Conservation (phyloP, 768 basidiomycete genomes). For the Amanita molliuscula region DNA sequence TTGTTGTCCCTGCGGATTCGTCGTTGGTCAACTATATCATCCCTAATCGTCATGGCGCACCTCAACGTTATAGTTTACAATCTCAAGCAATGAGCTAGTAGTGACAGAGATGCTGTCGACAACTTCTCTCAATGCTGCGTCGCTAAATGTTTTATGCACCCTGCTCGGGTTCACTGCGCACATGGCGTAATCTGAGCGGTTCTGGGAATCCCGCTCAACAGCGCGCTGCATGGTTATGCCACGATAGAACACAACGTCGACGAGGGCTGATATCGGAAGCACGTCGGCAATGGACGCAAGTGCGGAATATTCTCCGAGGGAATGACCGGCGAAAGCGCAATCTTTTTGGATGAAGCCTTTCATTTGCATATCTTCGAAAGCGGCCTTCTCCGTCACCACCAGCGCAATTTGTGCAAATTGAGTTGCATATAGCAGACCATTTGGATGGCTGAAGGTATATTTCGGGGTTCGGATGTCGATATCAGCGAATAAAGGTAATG, state of each 20-base stretch:
- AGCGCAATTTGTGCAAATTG: slow-evolving; percentile 99
- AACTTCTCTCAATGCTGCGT: slow-evolving; percentile 92
- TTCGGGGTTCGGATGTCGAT: slow-evolving; percentile 91
- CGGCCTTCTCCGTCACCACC: slow-evolving; percentile 96
- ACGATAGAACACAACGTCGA: slow-evolving; percentile 98
- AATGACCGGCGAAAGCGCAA: slow-evolving; percentile 96
- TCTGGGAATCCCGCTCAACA: slow-evolving; percentile 88
- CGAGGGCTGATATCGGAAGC: slow-evolving; percentile 86
- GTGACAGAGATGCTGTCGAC: slow-evolving; percentile 79
- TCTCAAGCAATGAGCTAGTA: slow-evolving; percentile 83
- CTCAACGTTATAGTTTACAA: slow-evolving; percentile 95
- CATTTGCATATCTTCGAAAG: slow-evolving; percentile 95
- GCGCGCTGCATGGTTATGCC: slow-evolving; percentile 99
- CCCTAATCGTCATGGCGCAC: slow-evolving; percentile 25
- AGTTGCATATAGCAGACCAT: slow-evolving; percentile 91
- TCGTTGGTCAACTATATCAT: slow-evolving; percentile 5
- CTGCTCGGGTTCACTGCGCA: slow-evolving; percentile 98
- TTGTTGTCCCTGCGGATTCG: slow-evolving; percentile 76
- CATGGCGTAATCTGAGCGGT: slow-evolving; percentile 97
- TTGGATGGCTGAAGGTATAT: slow-evolving; percentile 97
- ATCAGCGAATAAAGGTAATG: slow-evolving; percentile 90
- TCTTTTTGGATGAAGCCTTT: slow-evolving; percentile 91
- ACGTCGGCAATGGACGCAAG: slow-evolving; percentile 97
- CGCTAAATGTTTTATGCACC: slow-evolving; percentile 89
- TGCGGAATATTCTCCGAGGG: slow-evolving; percentile 96